A percentile compares a stretch with the other conserved stretches of the same genome.
These are phyloP conservation scores for Chaetomium sp. DNA, from an alignment of 2,329 filamentous ascomycete genomes.

Conservation along the genomic window DNA sequence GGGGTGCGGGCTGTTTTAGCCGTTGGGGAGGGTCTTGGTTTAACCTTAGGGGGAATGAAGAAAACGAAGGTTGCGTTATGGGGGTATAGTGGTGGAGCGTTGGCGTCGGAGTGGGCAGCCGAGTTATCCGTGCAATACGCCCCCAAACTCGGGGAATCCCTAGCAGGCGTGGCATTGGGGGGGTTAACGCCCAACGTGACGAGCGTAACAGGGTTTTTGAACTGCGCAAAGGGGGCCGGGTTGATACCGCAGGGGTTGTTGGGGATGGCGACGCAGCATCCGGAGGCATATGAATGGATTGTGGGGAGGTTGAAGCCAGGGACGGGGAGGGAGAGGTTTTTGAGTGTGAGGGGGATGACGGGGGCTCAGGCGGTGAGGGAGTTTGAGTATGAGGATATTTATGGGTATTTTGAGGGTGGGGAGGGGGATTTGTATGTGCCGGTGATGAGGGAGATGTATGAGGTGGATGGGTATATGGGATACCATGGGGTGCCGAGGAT, in stretches of 20 bases:
- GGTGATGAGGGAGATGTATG: conserved; percentile 23
- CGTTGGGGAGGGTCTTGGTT: conserved; percentile 22
- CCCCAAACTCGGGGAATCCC: conserved; percentile 34
- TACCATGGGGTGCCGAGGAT: conserved; percentile 38
- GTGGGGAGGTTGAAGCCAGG: conserved; percentile 25
- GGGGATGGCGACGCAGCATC: conserved; percentile 31
- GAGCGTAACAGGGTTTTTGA: conserved; percentile 29
- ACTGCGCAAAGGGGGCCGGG: conserved; percentile 29
- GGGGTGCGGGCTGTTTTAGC: conserved; percentile 35
- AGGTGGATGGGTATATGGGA: conserved; percentile 29
- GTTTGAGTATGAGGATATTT: conserved; percentile 33
- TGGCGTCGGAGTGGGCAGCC: conserved; percentile 45
- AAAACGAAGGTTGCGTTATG: conserved; percentile 38
- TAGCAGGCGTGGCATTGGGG: conserved; percentile 40
- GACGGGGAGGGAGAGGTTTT: conserved; percentile 30
- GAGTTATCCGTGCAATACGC: conserved; percentile 43
- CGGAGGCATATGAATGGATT: conserved; percentile 26
- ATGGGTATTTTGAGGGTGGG: conserved; percentile 37
- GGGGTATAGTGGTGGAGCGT: conserved; percentile 48
- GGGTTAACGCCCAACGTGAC: conserved; percentile 38
- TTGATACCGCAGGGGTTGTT: conserved; percentile 31
- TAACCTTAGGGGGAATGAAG: conserved; percentile 19
- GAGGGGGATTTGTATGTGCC: conserved; percentile 21
- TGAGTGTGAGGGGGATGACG: conserved; percentile 25
- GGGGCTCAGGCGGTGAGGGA: conserved; percentile 21